Evolutionary conservation across 208 protist genomes (phyloP).

Genomic region (Naegleria lovaniensis): DNA sequence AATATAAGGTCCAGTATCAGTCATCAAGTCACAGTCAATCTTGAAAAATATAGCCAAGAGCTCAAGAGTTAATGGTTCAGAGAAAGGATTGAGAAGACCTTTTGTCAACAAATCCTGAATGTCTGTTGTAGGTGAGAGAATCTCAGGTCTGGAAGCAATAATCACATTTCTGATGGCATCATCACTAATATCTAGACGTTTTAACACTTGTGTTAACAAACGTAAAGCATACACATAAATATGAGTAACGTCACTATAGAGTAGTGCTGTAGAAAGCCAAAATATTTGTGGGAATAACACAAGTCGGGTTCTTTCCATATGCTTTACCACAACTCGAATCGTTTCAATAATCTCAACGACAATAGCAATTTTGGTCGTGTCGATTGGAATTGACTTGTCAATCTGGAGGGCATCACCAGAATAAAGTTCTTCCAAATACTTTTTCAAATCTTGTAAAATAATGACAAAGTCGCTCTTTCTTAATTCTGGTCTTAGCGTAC

Average conservation of each 20-base stretch:
- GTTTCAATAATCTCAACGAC: slow-evolving; percentile 19
- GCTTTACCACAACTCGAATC: background rate
- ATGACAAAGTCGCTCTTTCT: background rate
- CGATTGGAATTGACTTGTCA: background rate
- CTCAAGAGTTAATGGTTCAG: background rate
- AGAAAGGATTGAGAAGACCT: background rate
- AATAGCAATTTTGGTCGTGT: background rate
- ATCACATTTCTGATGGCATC: background rate
- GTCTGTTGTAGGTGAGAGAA: background rate
- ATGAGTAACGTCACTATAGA: background rate
- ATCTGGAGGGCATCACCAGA: background rate
- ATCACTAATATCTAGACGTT: background rate
- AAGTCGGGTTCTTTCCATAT: background rate
- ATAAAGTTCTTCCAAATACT: background rate
- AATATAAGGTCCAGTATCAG: background rate
- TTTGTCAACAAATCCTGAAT: background rate
- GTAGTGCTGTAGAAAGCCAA: background rate
- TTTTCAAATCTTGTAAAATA: background rate
- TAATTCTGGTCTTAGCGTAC: background rate
- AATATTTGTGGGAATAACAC: slow-evolving; percentile 25
- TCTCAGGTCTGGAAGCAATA: background rate
- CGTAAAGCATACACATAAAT: background rate
- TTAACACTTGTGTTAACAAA: background rate
- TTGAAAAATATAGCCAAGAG: background rate
- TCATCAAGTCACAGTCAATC: background rate